Evolutionary conservation across 495 filamentous ascomycete species (phyloP), one percentile per base, ranked within the genome.

Genomic region (Tuber umbilicatum): DNA sequence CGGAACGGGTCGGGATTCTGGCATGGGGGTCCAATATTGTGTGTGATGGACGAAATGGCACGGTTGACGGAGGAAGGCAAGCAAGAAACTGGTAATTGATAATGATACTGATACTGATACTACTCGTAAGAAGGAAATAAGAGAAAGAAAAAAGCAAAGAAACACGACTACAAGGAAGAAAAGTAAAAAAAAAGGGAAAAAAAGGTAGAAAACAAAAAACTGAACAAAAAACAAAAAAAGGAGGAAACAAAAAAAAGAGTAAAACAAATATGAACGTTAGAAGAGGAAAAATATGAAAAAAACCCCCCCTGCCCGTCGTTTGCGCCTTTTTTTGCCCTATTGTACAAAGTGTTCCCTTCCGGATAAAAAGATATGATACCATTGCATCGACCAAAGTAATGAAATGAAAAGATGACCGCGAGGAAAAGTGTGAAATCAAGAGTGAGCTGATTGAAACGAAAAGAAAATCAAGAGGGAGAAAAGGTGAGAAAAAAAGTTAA

Each of bases 401-500:
- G 55, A 64, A n/a, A 31, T 31, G 55, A 16, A 16, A 27, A 31
- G 27, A 64, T 64, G 27, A 64, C n/a, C 55, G n/a, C n/a, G 27
- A 64, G 5, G 55, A 64, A 17, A 31, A 0, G 10, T 60, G 16
- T 64, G 55, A 31, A 31, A 64, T 31, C 10, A 31, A 64, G 55
- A 31, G 47, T 27, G 9, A 12, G 23, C 55, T 27, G 10, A 64
- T 31, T 64, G 68, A 60, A 50, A 70, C 31, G 70, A 16, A 47
- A 70, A 70, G 21, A 19, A 68, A 70, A 45, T 69, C 23, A 68
- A 78, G 74, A 70, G 71, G 70, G 55, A 78, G 38, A 64, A 60
- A 45, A 42, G 39, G 69, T 60, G 31, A 55, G 43, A 78, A 75
- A 78, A 69, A 64, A 64, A 45, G 78, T 74, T 79, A 78, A 64